phyloP scores from a whole-genome alignment of 306 rosid species.

The Vigna hirtella region DNA sequence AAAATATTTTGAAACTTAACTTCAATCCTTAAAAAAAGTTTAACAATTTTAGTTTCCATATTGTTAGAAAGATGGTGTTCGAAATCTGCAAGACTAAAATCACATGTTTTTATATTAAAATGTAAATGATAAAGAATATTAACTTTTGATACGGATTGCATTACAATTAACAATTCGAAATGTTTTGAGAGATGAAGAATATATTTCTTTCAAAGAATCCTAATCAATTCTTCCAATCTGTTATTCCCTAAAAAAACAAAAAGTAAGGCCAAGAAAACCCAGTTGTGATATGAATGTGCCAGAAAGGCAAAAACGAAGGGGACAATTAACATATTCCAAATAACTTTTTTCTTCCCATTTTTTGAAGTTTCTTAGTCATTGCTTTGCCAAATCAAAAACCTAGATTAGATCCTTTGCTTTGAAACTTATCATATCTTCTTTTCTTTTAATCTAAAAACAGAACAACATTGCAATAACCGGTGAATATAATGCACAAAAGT shows the following conservation, averaged over 20 bases:
- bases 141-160: too few species aligned
- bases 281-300: constrained; percentile 28
- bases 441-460: constrained; percentile 11
- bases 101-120: too few species aligned
- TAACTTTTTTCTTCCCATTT: neutral
- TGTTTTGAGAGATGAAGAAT: neutral
- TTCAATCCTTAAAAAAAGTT: neutral
- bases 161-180: too few species aligned
- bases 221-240: constrained; percentile 27
- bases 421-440: constrained; percentile 37
- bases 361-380: constrained; percentile 44
- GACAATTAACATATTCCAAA: constrained; percentile 46
- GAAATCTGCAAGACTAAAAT: too few species aligned
- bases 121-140: too few species aligned
- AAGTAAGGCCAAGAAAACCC: constrained; percentile 41
- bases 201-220: neutral
- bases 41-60: neutral
- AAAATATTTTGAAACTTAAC: neutral
- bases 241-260: constrained; percentile 39
- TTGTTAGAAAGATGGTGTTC: too few species aligned
- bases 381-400: constrained; percentile 37
- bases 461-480: constrained; percentile 5
- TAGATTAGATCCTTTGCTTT: constrained; percentile 58
- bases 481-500: constrained; percentile 36
- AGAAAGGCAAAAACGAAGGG: constrained; percentile 37